Base-by-base conservation (phyloP, 768 basidiomycete species). In the Leccinellum luteum region DNA sequence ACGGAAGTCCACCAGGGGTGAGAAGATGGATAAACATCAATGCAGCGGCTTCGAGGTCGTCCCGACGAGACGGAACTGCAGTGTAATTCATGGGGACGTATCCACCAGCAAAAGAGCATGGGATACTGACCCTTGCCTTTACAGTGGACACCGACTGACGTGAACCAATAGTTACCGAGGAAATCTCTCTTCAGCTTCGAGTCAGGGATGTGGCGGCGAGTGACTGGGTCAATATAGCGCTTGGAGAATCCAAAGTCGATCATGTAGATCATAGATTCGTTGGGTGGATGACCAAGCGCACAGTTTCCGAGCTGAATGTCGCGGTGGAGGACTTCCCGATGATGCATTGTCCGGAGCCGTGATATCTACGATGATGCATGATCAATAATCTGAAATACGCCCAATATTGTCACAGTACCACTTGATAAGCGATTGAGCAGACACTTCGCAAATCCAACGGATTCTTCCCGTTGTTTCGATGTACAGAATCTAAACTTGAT, bases 191-290 rank as follows among this genome's bases (percentile, higher is more conserved):
- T 85, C 30, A 72, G 73, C 52, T 79, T 83, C 63, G 84, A 85
- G 56, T 90, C 85, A 17, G 84, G 82, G 56, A 92, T 88, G 64
- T 92, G 89, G n/a, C 80, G 79, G 44, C 73, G 78, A 3, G 86
- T 89, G 48, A 69, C 60, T 21, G 80, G 79, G 70, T 92, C 87
- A 60, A 90, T 83, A 60, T 88, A 92, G 31, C 79, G 80, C 65
- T 90, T 91, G 17, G 89, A 89, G 69, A 92, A 92, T 14, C 89
- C 89, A 67, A 92, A 91, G 69, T 92, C 90, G 63, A 92, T 92
- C 88, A 91, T 87, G 65, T 90, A 91, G 60, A 92, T 76, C 35
- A 73, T 78, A 52, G 77, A 77, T 14, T 86, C 77, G 60, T 88
- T 74, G 1, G 86, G 83, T 4, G 78, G 71, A 50, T 79, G 74